Percentiles rank a stretch among this genome's conserved stretches.
phyloP scores from a whole-genome alignment of 139 green algal genomes.

The Tetradesmus obliquus region DNA sequence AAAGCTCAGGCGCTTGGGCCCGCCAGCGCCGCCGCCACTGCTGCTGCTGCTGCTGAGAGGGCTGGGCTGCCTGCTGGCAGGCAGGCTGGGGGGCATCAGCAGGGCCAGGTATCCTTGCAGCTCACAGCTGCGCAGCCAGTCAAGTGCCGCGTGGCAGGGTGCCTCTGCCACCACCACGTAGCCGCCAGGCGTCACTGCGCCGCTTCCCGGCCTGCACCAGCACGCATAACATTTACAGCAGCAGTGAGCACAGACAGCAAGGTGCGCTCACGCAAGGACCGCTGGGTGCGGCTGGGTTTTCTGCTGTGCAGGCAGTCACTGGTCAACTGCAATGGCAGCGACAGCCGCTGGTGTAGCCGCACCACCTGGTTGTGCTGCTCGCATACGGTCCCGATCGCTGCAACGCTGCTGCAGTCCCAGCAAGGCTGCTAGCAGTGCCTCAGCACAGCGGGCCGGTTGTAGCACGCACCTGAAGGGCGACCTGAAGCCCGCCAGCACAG shows the following conservation, averaged over 20 bases:
- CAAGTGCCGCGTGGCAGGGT: neutral
- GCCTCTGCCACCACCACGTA: conserved; percentile 49
- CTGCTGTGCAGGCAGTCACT: no score
- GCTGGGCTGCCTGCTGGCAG: conserved; percentile 7
- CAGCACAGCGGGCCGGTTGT: neutral
- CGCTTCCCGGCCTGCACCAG: conserved; percentile 9
- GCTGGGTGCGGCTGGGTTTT: no score
- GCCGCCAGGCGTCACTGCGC: conserved; percentile 10
- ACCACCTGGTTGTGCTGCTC: neutral
- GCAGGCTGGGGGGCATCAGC: neutral
- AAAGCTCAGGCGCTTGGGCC: conserved; percentile 46
- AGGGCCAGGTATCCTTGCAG: conserved; percentile 53
- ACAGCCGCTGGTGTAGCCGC: no score
- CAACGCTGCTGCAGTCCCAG: neutral
- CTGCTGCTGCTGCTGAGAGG: neutral
- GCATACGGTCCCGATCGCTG: neutral
- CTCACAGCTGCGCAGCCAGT: conserved; percentile 54
- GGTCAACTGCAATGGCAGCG: no score
- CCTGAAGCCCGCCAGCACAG: conserved; percentile 47
- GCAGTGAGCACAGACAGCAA: neutral
- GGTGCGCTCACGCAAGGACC: no score
- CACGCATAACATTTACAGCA: neutral
- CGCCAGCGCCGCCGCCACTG: neutral
- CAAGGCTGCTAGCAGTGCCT: neutral
- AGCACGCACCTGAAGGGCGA: conserved; percentile 38